A percentile compares a stretch with the other conserved stretches of the same genome.
phyloP scores from a whole-genome alignment of 352 stramenopile species.

The Globisporangium splendens region DNA sequence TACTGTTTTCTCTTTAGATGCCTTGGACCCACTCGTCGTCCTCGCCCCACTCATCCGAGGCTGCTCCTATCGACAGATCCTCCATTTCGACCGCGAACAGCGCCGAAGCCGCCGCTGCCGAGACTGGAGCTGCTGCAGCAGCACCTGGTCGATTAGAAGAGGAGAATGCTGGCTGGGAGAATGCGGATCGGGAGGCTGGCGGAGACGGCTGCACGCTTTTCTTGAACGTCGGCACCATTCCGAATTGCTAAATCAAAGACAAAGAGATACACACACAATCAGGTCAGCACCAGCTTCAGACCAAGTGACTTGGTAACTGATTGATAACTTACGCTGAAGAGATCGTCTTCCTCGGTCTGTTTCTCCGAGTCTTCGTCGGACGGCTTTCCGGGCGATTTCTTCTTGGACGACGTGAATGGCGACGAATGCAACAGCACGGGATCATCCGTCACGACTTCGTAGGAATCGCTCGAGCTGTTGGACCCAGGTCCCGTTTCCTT shows the following conservation, averaged over 20 bases:
- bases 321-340: slow-evolving; percentile 86
- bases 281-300: slow-evolving; percentile 3
- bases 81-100: slow-evolving; percentile 71
- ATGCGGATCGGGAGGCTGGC: slow-evolving; percentile 14
- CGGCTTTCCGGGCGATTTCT: slow-evolving; percentile 3
- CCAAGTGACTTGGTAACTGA: too few relatives aligned
- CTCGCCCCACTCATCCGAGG: slow-evolving; percentile 62
- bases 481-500: slow-evolving; percentile 38
- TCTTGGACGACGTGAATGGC: slow-evolving; percentile 12
- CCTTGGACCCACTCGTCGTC: slow-evolving; percentile 82
- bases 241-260: slow-evolving; percentile 62
- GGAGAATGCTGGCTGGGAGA: slow-evolving; percentile 7
- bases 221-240: slow-evolving; percentile 78
- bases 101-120: slow-evolving; percentile 33
- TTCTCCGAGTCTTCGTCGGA: slow-evolving; percentile 26
- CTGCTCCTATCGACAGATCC: slow-evolving; percentile 39
- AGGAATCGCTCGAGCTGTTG: slow-evolving; percentile 71
- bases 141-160: slow-evolving; percentile 22
- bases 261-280: slow-evolving; percentile 6
- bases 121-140: slow-evolving; percentile 3
- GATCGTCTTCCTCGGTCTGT: slow-evolving; percentile 42
- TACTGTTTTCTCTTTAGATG: slow-evolving; percentile 27
- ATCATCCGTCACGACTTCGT: slow-evolving; percentile 53
- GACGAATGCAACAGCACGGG: slow-evolving; percentile 21
- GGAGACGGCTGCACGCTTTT: slow-evolving; percentile 42